Base-by-base conservation (phyloP, 2,329 filamentous ascomycete species). In the Sporothrix brasiliensis region DNA sequence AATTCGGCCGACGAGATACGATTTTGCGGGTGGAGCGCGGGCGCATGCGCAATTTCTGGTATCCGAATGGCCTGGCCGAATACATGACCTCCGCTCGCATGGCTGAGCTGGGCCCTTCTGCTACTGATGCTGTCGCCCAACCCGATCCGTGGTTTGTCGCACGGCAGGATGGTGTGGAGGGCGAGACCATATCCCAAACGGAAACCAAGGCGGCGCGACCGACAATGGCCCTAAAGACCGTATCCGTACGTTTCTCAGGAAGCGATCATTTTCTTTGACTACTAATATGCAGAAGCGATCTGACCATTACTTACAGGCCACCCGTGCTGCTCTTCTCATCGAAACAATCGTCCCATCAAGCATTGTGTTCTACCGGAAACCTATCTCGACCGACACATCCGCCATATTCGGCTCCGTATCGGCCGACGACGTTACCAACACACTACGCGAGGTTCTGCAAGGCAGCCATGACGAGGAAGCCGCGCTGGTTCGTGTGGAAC, bases 341-440 rank as follows among this genome's bases (percentile, higher is more conserved):
- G 70, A 75, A 24, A 73, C 75, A 34, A 74, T 80, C 66, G 74
- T 83, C 69, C 80, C 81, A 44, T 68, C 77, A 34, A 76, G 74
- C 67, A 77, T 83, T 44, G 77, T 77, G 70, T 83, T 83, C 76
- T 67, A 75, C 47, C 81, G 81, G 53, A 79, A 79, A 69, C 76
- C 78, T 56, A 80, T 79, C 74, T 73, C 75, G 9, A 47, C 72
- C 21, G 73, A 44, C 58, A 54, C 69, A 16, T 49, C 63, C 30
- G 68, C 41, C 71, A 83, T 84, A 71, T 83, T 80, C 73, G 82
- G 82, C 53, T 83, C 82, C 66, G 82, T 83, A 7, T 80, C 81
- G 30, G 73, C 75, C 60, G 73, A 67, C 67, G 80, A 83, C 74
- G 76, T 84, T 52, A 75, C 79, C 2, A 74, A 74, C 30, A 63